These are phyloP conservation scores for Aethionema arabicum DNA, from an alignment of 345 rosid genomes.

Conservation along the genomic window DNA sequence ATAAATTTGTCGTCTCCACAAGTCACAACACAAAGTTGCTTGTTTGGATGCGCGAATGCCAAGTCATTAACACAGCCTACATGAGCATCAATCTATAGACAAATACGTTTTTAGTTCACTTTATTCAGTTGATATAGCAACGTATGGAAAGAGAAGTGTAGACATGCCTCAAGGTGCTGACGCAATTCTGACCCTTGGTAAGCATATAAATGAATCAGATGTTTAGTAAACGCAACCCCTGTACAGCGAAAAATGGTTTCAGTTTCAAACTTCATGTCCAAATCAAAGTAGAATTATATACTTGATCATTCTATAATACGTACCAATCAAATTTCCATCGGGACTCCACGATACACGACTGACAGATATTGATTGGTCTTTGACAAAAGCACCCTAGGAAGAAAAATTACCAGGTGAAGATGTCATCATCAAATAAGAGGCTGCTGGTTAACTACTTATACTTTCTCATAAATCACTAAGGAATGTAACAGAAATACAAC, in stretches of 20 bases:
- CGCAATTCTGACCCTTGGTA: conserved; percentile 56
- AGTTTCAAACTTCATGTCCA: conserved; percentile 29
- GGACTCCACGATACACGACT: conserved; percentile 70
- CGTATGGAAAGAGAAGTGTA: conserved; percentile 2
- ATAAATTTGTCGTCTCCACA: conserved; percentile 74
- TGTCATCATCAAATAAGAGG: conserved; percentile 7
- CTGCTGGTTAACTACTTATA: conserved; percentile 4
- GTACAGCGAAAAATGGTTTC: conserved; percentile 23
- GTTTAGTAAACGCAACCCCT: conserved; percentile 77
- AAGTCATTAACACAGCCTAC: conserved; percentile 74
- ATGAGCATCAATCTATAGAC: conserved; percentile 71
- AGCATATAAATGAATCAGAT: conserved; percentile 65
- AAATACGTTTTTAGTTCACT: conserved; percentile 3
- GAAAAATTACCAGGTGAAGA: conserved; percentile 14
- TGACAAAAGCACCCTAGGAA: conserved; percentile 47
- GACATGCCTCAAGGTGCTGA: conserved; percentile 61
- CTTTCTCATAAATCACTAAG: too few relatives aligned
- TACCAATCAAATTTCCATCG: conserved; percentile 69
- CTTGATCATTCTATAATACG: conserved; percentile 11
- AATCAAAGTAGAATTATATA: conserved; percentile 9
- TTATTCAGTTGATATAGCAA: conserved; percentile 8
- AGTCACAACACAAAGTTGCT: conserved; percentile 56
- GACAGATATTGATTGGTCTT: conserved; percentile 54
- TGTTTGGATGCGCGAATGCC: conserved; percentile 55
- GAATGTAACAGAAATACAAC: conserved; percentile 16